Evolutionary conservation across 768 basidiomycete species (phyloP), one percentile per base, ranked within the genome.

Genomic region (Coprinopsis sp.): DNA sequence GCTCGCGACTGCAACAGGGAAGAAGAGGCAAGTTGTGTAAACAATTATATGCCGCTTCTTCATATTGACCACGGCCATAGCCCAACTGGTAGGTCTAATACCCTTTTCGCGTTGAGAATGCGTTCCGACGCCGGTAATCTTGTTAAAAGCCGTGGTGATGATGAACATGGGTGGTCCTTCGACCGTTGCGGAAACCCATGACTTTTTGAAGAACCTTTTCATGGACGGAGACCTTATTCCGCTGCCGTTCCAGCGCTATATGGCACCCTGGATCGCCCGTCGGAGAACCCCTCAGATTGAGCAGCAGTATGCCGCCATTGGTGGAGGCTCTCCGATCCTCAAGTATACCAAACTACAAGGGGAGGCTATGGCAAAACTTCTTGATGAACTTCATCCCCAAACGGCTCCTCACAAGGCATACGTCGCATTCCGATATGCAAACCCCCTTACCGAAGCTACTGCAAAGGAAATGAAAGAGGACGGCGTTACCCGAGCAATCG

Each of bases 341-440:
- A 77, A 75, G 39, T 97, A 94, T 71, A 96, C 95, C 6, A 73
- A 82, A 51, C 61, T 81, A 19, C 96, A 99, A 66, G 96, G 95
- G 30, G 79, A 82, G 40, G 86, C 82, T 51, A 93, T 99, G 94
- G 88, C 81, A 25, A 71, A 78, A 43, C 75, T 98, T 49, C 78
- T 98, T 18, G 94, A 99, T 64, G 96, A 98, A 60, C 74, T 98
- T n/a, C 84, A 87, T 55, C 96, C 96, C 3, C 76, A 76, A 51
- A 91, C 89, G 1, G 95, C 94, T 3, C 95, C 95, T 3, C 95
- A 98, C 70, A 98, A 95, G 68, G 72, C 86, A 31, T 99, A 99
- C 64, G 85, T 93, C 56, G 92, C 92, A 8, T 99, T 99, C 69
- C 86, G 96, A 49, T 91, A 99, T 64, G 92, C 89, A 21, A 75